Conservation (phyloP, 106 monocot species). For the Narthecium ossifragum region DNA sequence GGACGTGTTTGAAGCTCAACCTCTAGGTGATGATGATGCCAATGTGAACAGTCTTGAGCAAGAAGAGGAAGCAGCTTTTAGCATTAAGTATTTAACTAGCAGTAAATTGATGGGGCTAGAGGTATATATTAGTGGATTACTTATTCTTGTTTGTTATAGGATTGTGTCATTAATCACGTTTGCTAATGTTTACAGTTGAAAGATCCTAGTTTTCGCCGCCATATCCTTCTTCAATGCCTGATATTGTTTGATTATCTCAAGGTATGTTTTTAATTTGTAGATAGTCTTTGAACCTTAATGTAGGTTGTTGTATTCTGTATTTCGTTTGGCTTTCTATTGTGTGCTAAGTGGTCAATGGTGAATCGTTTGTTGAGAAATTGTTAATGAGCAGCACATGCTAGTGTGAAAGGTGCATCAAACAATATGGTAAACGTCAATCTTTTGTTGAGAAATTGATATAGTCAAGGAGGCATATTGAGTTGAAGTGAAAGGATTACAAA, state of each 20-base stretch:
- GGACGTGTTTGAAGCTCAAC: constrained; percentile 97
- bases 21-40: constrained; percentile 91
- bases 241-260: constrained; percentile 95
- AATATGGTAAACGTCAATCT: too few species aligned
- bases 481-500: too few species aligned
- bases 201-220: constrained; percentile 96
- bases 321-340: too few species aligned
- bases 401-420: too few species aligned
- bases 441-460: too few species aligned
- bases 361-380: too few species aligned
- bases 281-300: too few species aligned
- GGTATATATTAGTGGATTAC: constrained; percentile 33
- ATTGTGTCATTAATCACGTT: background rate
- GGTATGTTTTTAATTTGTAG: constrained; percentile 87
- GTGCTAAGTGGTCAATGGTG: too few species aligned
- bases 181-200: constrained; percentile 53
- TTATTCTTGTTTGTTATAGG: background rate
- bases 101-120: constrained; percentile 98
- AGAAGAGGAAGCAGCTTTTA: constrained; percentile 82
- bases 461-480: too few species aligned
- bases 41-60: constrained; percentile 77
- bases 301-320: too few species aligned
- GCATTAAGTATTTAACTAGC: constrained; percentile 96
- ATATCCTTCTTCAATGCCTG: constrained; percentile 93
- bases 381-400: too few species aligned